phyloP scores from a whole-genome alignment of 2,329 filamentous ascomycete genomes.

The Didymella exigua region DNA sequence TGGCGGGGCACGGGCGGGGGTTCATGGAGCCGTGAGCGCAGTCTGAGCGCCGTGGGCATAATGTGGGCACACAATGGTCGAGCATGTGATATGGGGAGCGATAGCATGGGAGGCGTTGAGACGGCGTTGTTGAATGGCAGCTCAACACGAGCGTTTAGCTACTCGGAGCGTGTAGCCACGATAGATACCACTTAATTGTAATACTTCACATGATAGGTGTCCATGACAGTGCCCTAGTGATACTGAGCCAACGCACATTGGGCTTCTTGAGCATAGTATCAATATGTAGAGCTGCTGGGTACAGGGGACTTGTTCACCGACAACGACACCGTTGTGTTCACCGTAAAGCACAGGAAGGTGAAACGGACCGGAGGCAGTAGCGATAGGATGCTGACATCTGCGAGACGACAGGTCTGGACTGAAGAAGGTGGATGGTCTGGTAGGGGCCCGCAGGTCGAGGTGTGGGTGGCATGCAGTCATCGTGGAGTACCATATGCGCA shows the following conservation, averaged over 20 bases:
- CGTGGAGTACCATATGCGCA: not conserved
- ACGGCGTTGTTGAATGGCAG: constrained; percentile 3
- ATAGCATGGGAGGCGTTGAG: constrained; percentile 13
- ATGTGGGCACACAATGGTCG: too few species aligned
- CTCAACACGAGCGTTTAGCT: not conserved
- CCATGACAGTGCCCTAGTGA: not conserved
- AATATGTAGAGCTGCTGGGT: not conserved
- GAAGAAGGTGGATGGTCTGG: not conserved
- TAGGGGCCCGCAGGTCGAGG: not conserved
- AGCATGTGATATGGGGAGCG: not conserved
- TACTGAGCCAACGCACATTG: not conserved
- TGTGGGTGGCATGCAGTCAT: not conserved
- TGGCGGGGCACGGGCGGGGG: constrained; percentile 13
- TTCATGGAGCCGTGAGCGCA: constrained; percentile 12
- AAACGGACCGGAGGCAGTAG: not conserved
- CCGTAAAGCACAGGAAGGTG: not conserved
- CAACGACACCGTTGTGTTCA: not conserved
- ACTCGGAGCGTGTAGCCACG: not conserved
- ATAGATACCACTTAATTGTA: constrained; percentile 18
- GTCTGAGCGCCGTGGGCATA: too few species aligned
- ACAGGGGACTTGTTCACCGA: not conserved
- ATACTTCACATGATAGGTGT: not conserved
- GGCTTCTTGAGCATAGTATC: not conserved
- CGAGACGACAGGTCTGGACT: not conserved
- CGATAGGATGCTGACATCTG: not conserved